A percentile compares a stretch with the other conserved stretches of the same genome.
phyloP scores from a whole-genome alignment of 495 filamentous ascomycete genomes.

The Neurospora sp. region DNA sequence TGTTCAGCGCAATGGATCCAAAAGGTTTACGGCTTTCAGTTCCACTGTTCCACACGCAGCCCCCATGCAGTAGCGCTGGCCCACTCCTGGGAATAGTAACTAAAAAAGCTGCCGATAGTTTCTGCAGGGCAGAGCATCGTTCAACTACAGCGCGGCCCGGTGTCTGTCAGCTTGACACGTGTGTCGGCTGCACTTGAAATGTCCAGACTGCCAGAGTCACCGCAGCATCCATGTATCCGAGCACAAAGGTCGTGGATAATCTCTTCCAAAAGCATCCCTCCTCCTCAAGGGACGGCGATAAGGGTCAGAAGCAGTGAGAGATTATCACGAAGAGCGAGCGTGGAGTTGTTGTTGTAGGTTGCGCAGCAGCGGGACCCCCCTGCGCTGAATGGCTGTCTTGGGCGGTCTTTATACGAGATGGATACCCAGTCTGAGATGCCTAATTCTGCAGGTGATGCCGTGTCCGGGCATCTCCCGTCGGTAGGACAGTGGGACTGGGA shows the following conservation, averaged over 20 bases:
- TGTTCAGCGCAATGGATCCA: neutral
- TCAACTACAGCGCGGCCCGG: constrained; percentile 3
- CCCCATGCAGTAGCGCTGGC: neutral
- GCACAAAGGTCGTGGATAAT: neutral
- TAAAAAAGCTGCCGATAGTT: neutral
- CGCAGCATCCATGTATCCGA: neutral
- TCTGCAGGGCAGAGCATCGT: neutral
- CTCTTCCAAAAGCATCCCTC: neutral
- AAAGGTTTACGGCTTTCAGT: neutral
- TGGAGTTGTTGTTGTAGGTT: neutral
- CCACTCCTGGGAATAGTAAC: neutral
- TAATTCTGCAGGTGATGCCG: neutral
- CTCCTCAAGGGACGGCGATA: neutral
- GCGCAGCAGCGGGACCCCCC: neutral
- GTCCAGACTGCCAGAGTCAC: neutral
- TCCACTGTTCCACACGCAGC: neutral
- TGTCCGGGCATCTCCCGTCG: neutral
- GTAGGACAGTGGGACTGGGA: neutral
- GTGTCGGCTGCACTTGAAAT: constrained; percentile 3
- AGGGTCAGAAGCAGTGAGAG: neutral
- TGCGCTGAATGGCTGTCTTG: neutral
- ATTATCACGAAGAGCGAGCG: neutral
- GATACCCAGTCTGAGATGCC: neutral
- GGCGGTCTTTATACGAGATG: neutral
- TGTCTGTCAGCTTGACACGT: constrained; percentile 24